Evolutionary conservation across 2,329 filamentous ascomycete genomes (phyloP).

Genomic region (Bipolaris bicolor): DNA sequence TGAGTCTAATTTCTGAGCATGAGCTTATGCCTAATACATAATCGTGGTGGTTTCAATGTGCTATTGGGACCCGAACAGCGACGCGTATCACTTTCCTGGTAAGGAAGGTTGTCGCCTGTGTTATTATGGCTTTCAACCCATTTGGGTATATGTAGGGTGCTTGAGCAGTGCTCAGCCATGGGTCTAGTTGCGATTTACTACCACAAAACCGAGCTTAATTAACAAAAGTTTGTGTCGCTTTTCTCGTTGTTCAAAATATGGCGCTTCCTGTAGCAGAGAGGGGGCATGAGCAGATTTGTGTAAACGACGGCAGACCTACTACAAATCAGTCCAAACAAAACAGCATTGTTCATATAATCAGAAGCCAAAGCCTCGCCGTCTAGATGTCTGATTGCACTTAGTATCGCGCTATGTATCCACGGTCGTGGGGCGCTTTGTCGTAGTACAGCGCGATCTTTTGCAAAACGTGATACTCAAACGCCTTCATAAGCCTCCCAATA

Average conservation of each 20-base stretch:
- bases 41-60: not conserved
- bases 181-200: not conserved
- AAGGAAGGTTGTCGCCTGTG: not conserved
- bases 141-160: not conserved
- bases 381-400: not conserved
- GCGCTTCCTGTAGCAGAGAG: not conserved
- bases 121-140: not conserved
- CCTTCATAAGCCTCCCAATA: conserved; percentile 9
- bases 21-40: not conserved
- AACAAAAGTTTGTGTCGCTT: not conserved
- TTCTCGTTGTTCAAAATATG: not conserved
- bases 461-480: conserved; percentile 8
- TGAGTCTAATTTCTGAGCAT: not conserved
- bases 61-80: not conserved
- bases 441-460: conserved; percentile 3
- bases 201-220: not conserved
- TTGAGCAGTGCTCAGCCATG: not conserved
- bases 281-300: too few relatives aligned
- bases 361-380: not conserved
- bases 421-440: not conserved
- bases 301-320: conserved; percentile 10
- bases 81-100: not conserved
- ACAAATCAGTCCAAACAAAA: conserved; percentile 5
- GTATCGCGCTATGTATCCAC: not conserved
- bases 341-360: not conserved